Evolutionary conservation across 2,329 filamentous ascomycete genomes (phyloP).

Genomic region (Penicillium sp.): DNA sequence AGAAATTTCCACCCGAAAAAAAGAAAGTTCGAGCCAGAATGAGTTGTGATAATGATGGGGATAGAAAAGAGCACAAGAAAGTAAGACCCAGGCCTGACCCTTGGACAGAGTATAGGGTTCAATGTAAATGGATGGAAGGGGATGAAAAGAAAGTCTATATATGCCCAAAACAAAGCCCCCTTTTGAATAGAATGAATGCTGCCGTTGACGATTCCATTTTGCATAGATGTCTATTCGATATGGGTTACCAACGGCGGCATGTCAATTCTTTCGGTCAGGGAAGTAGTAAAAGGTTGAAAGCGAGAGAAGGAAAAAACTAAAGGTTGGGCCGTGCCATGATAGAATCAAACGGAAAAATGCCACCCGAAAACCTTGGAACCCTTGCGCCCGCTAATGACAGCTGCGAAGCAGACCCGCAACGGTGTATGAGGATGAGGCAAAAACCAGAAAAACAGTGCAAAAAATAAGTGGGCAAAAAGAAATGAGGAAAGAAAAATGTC

Average conservation of each 20-base stretch:
- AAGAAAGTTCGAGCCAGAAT: not conserved
- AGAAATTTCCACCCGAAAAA: not conserved
- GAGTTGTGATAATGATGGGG: not conserved
- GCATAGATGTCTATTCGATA: not conserved
- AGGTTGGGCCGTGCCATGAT: slow-evolving; percentile 16
- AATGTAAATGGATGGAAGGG: not conserved
- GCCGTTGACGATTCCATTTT: not conserved
- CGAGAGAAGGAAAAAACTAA: not conserved
- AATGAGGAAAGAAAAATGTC: slow-evolving; percentile 6
- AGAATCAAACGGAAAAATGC: slow-evolving; percentile 26
- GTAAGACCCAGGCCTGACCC: not conserved
- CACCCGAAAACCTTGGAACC: slow-evolving; percentile 35
- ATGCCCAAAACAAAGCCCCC: slow-evolving; percentile 10
- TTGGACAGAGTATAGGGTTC: not conserved
- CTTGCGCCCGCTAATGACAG: slow-evolving; percentile 42
- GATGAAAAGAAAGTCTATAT: slow-evolving; percentile 18
- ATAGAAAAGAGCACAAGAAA: not conserved
- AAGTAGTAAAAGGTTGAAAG: not conserved
- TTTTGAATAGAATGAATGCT: not conserved
- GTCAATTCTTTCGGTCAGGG: not conserved
- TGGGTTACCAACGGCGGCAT: not conserved
- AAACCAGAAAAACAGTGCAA: slow-evolving; percentile 11
- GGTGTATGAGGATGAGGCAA: slow-evolving; percentile 27
- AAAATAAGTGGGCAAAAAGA: slow-evolving; percentile 1
- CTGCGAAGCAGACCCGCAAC: slow-evolving; percentile 30